Conservation (phyloP, 2,329 filamentous ascomycete species). For the Emergomyces pasteurianus region DNA sequence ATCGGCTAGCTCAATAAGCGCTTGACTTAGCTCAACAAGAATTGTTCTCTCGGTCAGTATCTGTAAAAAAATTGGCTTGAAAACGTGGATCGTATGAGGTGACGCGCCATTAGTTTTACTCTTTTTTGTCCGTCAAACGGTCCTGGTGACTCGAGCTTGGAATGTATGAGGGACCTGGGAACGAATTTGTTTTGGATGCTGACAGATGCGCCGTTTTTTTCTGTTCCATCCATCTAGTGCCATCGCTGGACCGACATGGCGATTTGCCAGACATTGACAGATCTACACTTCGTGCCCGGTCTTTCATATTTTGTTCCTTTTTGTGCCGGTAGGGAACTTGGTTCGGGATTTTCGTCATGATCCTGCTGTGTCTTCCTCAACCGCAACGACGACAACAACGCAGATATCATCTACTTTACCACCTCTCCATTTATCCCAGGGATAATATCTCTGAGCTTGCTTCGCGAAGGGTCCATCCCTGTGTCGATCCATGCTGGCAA, state of each 20-base stretch:
- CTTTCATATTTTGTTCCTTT: not conserved
- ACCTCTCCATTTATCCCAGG: slow-evolving; percentile 74
- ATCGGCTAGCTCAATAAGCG: too few species aligned
- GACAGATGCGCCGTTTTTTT: not conserved
- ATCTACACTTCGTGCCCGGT: not conserved
- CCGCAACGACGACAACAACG: slow-evolving; percentile 66
- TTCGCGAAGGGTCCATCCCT: slow-evolving; percentile 88
- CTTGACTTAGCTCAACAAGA: too few species aligned
- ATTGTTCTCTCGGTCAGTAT: too few species aligned
- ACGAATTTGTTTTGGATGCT: not conserved
- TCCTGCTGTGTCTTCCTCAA: slow-evolving; percentile 39
- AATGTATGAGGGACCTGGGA: not conserved
- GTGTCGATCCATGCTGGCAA: slow-evolving; percentile 67
- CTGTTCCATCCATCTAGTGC: not conserved
- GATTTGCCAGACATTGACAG: not conserved
- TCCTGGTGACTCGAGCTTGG: not conserved
- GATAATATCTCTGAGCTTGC: slow-evolving; percentile 80
- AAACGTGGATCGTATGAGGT: not conserved
- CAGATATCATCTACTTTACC: slow-evolving; percentile 96
- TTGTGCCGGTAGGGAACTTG: not conserved
- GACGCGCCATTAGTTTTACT: not conserved
- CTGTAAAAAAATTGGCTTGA: too few species aligned
- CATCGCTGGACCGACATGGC: not conserved
- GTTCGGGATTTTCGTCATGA: not conserved
- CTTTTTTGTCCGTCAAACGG: not conserved